Evolutionary conservation across 371 early-diverging fungal species (phyloP).

Genomic region (Rhizopus microsporus): DNA sequence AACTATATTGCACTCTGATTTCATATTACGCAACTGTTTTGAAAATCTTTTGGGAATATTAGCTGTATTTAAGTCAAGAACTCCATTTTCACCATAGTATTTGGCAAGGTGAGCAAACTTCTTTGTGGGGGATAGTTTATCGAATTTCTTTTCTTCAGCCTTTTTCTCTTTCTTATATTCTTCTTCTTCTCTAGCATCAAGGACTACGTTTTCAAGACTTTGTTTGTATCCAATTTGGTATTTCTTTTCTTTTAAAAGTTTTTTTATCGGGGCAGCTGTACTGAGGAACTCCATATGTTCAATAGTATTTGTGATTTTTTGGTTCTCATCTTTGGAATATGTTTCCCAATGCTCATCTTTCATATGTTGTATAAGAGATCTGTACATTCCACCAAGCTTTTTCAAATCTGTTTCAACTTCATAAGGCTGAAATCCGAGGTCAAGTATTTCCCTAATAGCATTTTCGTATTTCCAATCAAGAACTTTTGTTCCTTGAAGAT

Average conservation of each 20-base stretch:
- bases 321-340: constrained; percentile 6
- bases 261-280: constrained; percentile 11
- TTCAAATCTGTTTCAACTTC: constrained; percentile 5
- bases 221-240: constrained; percentile 5
- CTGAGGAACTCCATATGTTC: constrained; percentile 9
- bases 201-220: constrained; percentile 6
- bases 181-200: constrained; percentile 12
- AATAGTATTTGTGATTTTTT: constrained; percentile 2
- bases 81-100: constrained; percentile 7
- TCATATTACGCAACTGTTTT: constrained; percentile 3
- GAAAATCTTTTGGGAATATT: constrained; percentile 6
- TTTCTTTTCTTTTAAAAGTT: constrained; percentile 7
- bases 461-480: constrained; percentile 10
- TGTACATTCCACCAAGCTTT: constrained; percentile 12
- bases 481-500: constrained; percentile 6
- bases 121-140: background rate
- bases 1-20: background rate
- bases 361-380: background rate
- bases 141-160: constrained; percentile 9
- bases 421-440: constrained; percentile 5
- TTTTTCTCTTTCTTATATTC: constrained; percentile 5
- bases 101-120: constrained; percentile 10
- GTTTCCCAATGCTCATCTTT: background rate
- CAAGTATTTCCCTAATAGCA: constrained; percentile 3
- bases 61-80: constrained; percentile 1